phyloP scores from a whole-genome alignment of 169 alveolate species.

The Blepharisma undulans region DNA sequence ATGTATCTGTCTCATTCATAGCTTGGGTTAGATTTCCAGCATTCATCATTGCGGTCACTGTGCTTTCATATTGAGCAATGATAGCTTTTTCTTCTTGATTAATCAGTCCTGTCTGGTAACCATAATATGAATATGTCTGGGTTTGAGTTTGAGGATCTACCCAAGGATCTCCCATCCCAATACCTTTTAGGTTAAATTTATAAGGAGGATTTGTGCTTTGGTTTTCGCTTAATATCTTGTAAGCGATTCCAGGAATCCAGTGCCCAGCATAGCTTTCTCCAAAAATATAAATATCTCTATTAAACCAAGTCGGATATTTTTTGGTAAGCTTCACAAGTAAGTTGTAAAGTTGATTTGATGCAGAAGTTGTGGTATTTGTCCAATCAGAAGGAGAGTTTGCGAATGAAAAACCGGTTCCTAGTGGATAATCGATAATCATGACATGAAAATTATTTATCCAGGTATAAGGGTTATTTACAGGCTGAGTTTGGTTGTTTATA shows the following conservation, averaged over 20 bases:
- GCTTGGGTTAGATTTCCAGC: background rate
- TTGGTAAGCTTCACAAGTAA: background rate
- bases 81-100: background rate
- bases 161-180: slow-evolving; percentile 38
- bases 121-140: background rate
- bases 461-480: slow-evolving; percentile 26
- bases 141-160: slow-evolving; percentile 20
- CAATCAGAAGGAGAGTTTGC: slow-evolving; percentile 27
- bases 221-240: slow-evolving; percentile 1
- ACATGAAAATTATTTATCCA: slow-evolving; percentile 37
- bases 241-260: slow-evolving; percentile 30
- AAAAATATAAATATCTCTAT: slow-evolving; percentile 23
- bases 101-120: background rate
- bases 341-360: slow-evolving; percentile 24
- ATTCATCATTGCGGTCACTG: background rate
- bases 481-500: slow-evolving; percentile 16
- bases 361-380: background rate
- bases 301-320: slow-evolving; percentile 37
- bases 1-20: background rate
- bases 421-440: slow-evolving; percentile 38
- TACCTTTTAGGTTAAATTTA: background rate
- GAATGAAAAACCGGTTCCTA: slow-evolving; percentile 44
- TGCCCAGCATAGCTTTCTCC: slow-evolving; percentile 46
- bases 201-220: background rate
- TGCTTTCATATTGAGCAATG: background rate